Evolutionary conservation across 805 yeast genomes (phyloP), one percentile per base, ranked within the genome.

Genomic region (Schwanniomyces occidentalis): DNA sequence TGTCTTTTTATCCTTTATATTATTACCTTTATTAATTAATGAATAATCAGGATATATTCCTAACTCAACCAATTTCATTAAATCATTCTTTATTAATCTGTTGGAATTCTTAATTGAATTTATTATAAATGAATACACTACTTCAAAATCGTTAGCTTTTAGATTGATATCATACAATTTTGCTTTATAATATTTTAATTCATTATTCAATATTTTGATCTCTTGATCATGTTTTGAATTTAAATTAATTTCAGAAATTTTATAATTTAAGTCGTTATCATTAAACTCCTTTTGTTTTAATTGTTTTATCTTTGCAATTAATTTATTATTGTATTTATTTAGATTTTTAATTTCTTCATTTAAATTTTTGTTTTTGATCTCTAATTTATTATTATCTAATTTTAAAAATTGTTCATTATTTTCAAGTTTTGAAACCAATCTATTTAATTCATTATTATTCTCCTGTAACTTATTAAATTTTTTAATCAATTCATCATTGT

Each of bases 171-270:
- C 78, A 29, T 67, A 66, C 30, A 75, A 56, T 45, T 69, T 73
- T 34, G 77, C 69, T 44, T 60, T 68, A 51, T 68, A 72, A 36
- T 71, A 64, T 21, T 67, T 67, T 41, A 66, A 54, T 48, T 75
- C 76, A 30, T 61, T 59, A 28, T 65, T 64, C 21, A 65, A 49
- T 9, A 62, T 45, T 13, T 42, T 49, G 6, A 40, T 27, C 33
- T 33, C 37, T 24, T 17, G 27, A 14, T 14, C 16, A 30, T 15
- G 34, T 25, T n/a, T 35, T 8, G 45, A 32, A 13, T 51, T 46
- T 19, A 63, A 30, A 24, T 48, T 54, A 12, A 69, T 35, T 31
- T 60, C 59, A 20, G 43, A 44, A 20, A 57, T 56, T 21, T 65
- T 32, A 4, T 34, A 35, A 15, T 30, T 24, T 18, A 34, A 31